Evolutionary conservation across 139 green algal species (phyloP).

Genomic region (Chlamydomonas schloesseri): DNA sequence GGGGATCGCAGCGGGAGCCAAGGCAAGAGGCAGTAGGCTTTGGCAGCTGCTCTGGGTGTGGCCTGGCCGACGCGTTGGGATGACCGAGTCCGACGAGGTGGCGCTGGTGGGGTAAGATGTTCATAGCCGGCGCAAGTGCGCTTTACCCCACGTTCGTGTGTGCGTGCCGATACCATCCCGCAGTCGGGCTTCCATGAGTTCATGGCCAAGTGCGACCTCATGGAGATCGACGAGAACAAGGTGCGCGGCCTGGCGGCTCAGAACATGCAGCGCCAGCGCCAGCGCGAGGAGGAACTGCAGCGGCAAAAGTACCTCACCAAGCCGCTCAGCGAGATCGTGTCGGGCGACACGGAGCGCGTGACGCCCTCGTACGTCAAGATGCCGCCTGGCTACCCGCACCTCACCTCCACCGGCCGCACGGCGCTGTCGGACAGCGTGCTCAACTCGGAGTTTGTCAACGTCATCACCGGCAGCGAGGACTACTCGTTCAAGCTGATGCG

Average conservation of each 20-base stretch:
- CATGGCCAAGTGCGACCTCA: constrained; percentile 60
- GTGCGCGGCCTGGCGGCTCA: constrained; percentile 42
- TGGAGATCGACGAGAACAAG: constrained; percentile 54
- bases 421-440: constrained; percentile 73
- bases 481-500: constrained; percentile 92
- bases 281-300: constrained; percentile 48
- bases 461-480: constrained; percentile 94
- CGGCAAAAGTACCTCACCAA: constrained; percentile 89
- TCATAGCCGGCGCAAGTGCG: too few species aligned
- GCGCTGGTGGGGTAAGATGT: too few species aligned
- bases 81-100: too few species aligned
- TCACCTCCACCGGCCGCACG: constrained; percentile 67
- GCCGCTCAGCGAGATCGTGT: constrained; percentile 93
- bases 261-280: constrained; percentile 43
- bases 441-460: constrained; percentile 94
- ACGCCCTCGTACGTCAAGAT: constrained; percentile 94
- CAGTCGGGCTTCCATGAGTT: constrained; percentile 68
- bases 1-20: too few species aligned
- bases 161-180: background rate
- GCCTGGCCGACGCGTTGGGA: too few species aligned
- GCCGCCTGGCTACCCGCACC: constrained; percentile 83
- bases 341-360: constrained; percentile 63
- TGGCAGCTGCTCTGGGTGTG: too few species aligned
- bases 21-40: too few species aligned
- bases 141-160: too few species aligned